phyloP scores from a whole-genome alignment of 768 basidiomycete species.

The Arthromyces matolae region DNA sequence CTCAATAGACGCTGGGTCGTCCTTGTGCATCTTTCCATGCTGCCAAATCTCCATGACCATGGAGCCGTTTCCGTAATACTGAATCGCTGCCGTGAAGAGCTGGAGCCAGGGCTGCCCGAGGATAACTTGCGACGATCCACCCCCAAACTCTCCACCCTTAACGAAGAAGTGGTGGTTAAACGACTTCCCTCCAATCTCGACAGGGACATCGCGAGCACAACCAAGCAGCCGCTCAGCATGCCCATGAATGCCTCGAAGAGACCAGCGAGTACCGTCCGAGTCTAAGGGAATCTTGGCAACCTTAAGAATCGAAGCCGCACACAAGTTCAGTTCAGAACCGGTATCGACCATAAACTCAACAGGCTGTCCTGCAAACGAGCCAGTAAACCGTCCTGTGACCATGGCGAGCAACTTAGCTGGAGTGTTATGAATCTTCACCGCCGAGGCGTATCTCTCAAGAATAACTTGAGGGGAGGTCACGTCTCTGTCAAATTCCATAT shows the following conservation, averaged over 20 bases:
- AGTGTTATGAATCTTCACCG: conserved; percentile 1
- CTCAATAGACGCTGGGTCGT: conserved; percentile 4
- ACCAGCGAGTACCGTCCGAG: no score
- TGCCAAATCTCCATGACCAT: conserved; percentile 18
- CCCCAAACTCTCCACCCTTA: not conserved
- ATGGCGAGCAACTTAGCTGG: conserved; percentile 10
- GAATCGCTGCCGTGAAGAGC: conserved; percentile 16
- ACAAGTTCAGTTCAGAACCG: conserved; percentile 22
- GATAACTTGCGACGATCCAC: conserved; percentile 15
- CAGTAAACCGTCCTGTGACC: conserved; percentile 12
- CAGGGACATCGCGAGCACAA: no score
- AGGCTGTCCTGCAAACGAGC: conserved; percentile 4
- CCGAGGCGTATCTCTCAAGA: conserved; percentile 5
- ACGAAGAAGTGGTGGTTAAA: conserved; percentile 25
- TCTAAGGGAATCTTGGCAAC: no score
- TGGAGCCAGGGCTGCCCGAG: conserved; percentile 22
- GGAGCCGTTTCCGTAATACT: conserved; percentile 8
- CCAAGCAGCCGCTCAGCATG: no score
- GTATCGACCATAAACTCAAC: conserved; percentile 20
- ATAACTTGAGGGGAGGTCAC: not conserved
- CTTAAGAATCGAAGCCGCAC: no score
- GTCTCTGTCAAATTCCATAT: not conserved
- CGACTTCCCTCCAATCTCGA: no score
- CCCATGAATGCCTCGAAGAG: no score
- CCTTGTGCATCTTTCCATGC: conserved; percentile 8